Evolutionary conservation across 306 rosid genomes (phyloP).

Genomic region (Cucurbita pepo): DNA sequence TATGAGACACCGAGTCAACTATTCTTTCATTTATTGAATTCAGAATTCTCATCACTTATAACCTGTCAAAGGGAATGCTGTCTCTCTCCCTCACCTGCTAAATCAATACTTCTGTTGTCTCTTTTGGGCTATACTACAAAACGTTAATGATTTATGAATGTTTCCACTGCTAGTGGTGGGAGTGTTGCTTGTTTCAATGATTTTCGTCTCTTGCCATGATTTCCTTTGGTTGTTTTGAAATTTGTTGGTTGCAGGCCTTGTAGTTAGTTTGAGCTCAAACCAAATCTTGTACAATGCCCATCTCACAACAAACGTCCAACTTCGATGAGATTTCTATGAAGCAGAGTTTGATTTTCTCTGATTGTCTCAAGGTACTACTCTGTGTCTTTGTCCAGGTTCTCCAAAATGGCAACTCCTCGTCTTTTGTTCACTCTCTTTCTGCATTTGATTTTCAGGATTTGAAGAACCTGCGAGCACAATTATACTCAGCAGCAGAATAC

Average conservation of each 20-base stretch:
- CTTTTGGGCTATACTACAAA: not conserved
- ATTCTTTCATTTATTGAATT: conserved; percentile 22
- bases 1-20: conserved; percentile 18
- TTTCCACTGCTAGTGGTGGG: not conserved
- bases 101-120: conserved; percentile 8
- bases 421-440: conserved; percentile 5
- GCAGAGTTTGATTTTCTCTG: conserved; percentile 85
- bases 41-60: conserved; percentile 27
- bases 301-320: conserved; percentile 51
- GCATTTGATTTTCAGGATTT: conserved; percentile 49
- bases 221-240: not conserved
- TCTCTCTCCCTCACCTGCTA: conserved; percentile 14
- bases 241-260: not conserved
- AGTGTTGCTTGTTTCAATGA: not conserved
- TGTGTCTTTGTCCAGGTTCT: not conserved
- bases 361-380: conserved; percentile 63
- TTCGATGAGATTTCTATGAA: conserved; percentile 93
- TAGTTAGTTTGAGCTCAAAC: conserved; percentile 18
- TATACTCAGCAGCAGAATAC: conserved; percentile 94
- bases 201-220: not conserved
- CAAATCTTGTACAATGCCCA: conserved; percentile 31
- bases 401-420: not conserved
- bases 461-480: conserved; percentile 80
- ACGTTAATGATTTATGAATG: not conserved
- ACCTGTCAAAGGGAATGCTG: conserved; percentile 14